Conservation (phyloP, 176 grass and related monocot genomes). For the Musa beccarii region DNA sequence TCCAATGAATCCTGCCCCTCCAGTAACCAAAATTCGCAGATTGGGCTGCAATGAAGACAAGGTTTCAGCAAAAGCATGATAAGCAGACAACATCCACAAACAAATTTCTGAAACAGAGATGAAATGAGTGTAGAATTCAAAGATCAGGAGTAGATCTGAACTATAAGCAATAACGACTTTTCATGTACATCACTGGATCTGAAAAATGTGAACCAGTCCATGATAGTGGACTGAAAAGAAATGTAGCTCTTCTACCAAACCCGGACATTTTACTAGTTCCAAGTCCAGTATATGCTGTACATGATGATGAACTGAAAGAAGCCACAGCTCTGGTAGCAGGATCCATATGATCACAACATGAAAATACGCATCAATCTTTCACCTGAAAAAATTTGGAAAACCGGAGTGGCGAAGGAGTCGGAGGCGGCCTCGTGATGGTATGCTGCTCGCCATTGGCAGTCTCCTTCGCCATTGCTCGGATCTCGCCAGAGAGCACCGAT, state of each 20-base stretch:
- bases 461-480: constrained; percentile 62
- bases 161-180: background rate
- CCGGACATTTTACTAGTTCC: too few species aligned
- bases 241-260: background rate
- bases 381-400: constrained; percentile 99
- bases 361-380: background rate
- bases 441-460: constrained; percentile 57
- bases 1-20: constrained; percentile 97
- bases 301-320: too few species aligned
- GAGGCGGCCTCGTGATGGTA: constrained; percentile 67
- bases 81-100: background rate
- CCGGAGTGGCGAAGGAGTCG: constrained; percentile 78
- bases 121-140: constrained; percentile 2
- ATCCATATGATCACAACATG: background rate
- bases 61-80: background rate
- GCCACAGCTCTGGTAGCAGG: too few species aligned
- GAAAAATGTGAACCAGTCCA: background rate
- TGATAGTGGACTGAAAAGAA: background rate
- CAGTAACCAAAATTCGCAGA: constrained; percentile 89
- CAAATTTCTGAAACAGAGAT: background rate
- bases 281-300: too few species aligned
- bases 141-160: background rate
- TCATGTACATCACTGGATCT: background rate
- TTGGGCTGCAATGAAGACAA: constrained; percentile 44
- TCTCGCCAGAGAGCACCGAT: constrained; percentile 26